Conservation (phyloP, 2,329 filamentous ascomycete species). For the Fusarium continuum region DNA sequence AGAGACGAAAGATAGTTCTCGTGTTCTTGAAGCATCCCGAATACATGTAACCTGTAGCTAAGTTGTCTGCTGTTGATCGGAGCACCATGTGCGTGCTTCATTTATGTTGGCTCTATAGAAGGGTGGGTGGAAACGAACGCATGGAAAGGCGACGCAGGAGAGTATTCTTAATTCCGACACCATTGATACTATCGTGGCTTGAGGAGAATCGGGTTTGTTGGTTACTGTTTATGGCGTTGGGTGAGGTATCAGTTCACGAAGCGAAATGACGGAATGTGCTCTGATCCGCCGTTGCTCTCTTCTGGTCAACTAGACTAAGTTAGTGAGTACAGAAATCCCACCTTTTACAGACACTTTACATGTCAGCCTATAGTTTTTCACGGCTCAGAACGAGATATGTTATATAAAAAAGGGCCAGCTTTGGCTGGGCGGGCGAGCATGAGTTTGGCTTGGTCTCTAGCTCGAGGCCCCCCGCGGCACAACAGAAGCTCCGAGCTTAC, state of each 20-base stretch:
- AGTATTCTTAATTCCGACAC: neutral
- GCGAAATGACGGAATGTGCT: conserved; percentile 12
- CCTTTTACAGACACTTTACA: neutral
- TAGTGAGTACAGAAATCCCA: conserved; percentile 14
- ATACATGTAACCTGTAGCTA: neutral
- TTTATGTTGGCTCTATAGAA: conserved; percentile 12
- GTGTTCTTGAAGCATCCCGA: neutral
- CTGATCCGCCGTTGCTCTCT: neutral
- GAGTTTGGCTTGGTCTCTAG: neutral
- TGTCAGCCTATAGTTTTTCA: neutral
- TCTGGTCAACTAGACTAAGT: conserved; percentile 10
- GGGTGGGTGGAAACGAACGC: neutral
- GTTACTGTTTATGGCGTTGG: conserved; percentile 18
- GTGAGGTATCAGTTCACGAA: conserved; percentile 12
- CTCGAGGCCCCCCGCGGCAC: neutral
- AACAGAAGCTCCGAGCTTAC: neutral
- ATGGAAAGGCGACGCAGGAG: neutral
- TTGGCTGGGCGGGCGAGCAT: no score
- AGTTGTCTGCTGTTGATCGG: neutral
- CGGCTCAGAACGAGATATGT: neutral
- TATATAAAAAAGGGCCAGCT: no score
- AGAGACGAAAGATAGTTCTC: conserved; percentile 28
- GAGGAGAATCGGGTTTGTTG: neutral
- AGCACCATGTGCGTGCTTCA: neutral
- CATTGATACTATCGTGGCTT: neutral